A percentile compares a stretch with the other conserved stretches of the same genome.
Evolutionary conservation across 176 grass and related monocot genomes (phyloP).

Genomic region (Musa itinerans): DNA sequence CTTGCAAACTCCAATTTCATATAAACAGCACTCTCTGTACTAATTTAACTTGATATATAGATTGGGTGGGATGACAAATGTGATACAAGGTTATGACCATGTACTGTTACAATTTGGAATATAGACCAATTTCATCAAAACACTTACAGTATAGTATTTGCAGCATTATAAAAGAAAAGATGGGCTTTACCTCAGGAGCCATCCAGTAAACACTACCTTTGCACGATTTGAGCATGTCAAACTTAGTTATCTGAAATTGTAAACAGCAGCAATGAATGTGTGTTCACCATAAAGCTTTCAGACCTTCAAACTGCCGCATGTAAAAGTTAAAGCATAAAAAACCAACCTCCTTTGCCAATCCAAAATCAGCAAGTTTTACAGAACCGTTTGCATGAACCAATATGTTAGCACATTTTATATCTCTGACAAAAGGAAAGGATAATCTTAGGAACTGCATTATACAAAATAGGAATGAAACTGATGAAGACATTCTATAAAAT

Average conservation of each 20-base stretch:
- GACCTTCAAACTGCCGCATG: background rate
- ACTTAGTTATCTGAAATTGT: conserved; percentile 47
- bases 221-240: conserved; percentile 64
- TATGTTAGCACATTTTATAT: conserved; percentile 99
- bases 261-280: background rate
- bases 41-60: too few relatives aligned
- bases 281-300: background rate
- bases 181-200: conserved; percentile 76
- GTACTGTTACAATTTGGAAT: too few relatives aligned
- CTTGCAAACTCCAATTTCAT: too few relatives aligned
- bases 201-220: conserved; percentile 97
- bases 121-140: background rate
- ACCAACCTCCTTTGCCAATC: conserved; percentile 93
- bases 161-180: background rate
- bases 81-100: too few relatives aligned
- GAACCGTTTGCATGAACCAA: conserved; percentile 98
- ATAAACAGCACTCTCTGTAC: too few relatives aligned
- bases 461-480: background rate
- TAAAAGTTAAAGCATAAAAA: conserved; percentile 2
- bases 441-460: background rate
- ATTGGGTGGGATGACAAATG: too few relatives aligned
- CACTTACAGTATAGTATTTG: background rate
- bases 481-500: background rate
- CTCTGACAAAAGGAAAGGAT: conserved; percentile 41
- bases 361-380: conserved; percentile 97